These are phyloP conservation scores for Climacium dendroides DNA, from an alignment of 225 moss, liverwort and hornwort genomes.

Conservation along the genomic window DNA sequence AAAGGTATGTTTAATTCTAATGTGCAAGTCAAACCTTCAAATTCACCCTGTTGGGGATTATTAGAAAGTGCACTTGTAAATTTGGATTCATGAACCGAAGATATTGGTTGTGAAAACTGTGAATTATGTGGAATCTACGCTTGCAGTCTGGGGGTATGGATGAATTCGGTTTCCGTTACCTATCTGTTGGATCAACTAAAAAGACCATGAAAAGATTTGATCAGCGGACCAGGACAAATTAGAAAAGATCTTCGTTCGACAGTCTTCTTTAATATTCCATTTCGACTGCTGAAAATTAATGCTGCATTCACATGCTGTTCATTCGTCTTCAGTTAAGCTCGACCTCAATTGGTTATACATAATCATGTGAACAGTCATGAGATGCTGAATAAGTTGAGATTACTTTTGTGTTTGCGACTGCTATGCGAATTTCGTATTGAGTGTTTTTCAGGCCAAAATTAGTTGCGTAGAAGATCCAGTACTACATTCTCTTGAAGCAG, in stretches of 20 bases:
- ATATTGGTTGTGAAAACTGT: not conserved
- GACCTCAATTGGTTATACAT: not conserved
- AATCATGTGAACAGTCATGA: not conserved
- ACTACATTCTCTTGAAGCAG: conserved; percentile 27
- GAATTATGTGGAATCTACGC: not conserved
- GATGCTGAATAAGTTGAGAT: not conserved
- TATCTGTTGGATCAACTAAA: not conserved
- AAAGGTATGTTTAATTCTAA: conserved; percentile 50
- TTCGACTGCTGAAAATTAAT: not conserved
- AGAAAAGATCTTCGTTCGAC: not conserved
- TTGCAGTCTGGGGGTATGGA: not conserved
- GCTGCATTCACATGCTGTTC: not conserved
- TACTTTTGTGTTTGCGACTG: not conserved
- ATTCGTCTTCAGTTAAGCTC: not conserved
- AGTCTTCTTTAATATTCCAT: not conserved
- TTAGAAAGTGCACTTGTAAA: not conserved
- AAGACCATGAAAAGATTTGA: not conserved
- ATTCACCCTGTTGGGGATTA: not conserved
- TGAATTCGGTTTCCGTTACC: not conserved
- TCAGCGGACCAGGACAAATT: not conserved
- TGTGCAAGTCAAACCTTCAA: not conserved
- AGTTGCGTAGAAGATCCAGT: not conserved
- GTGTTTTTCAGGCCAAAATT: not conserved
- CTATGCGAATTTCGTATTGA: not conserved
- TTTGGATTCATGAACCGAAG: not conserved